Evolutionary conservation across 2,329 filamentous ascomycete species (phyloP), one percentile per base, ranked within the genome.

Genomic region (Teratosphaeria gauchensis): DNA sequence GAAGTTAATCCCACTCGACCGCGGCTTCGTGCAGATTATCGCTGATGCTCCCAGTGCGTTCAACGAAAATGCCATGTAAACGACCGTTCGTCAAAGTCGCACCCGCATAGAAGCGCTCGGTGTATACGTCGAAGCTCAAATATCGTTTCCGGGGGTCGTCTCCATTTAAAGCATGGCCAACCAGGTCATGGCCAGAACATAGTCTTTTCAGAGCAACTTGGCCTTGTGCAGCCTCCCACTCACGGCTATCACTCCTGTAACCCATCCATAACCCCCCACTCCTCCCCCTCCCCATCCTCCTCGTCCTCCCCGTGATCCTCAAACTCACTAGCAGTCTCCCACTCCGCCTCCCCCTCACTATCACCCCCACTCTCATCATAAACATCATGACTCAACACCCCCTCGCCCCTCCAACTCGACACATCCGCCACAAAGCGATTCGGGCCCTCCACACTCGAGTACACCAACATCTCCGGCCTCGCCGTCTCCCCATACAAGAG

Each of bases 401-500:
- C 51, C 11, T 5, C 35, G 2, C 35, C 35, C 4, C 9, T 42
- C 35, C 35, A 42, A 5, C 35, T 16, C 8, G 35, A 12, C n/a
- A 48, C 42, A 48, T 21, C 19, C n/a, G 19, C 19, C 42, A 19
- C n/a, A 48, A 48, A 48, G 4, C 19, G 42, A 8, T n/a, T 19
- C 16, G 42, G 42, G 4, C 19, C 7, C 4, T 24, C 42, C 42
- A 48, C 19, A 21, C 19, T 48, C 16, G 42, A 48, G 24, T 54
- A 58, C 38, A 58, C 31, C 28, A 55, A 12, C 31, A 35, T 30
- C 54, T 58, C 38, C 16, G 21, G 33, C 30, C 28, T 30, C 53
- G 51, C 57, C 9, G 8, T 11, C 54, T 58, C 57, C 2, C 53
- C 57, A 46, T 51, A 56, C n/a, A 58, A 28, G 3, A 55, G 19